phyloP scores from a whole-genome alignment of 345 rosid genomes.

The Conringia planisiliqua region DNA sequence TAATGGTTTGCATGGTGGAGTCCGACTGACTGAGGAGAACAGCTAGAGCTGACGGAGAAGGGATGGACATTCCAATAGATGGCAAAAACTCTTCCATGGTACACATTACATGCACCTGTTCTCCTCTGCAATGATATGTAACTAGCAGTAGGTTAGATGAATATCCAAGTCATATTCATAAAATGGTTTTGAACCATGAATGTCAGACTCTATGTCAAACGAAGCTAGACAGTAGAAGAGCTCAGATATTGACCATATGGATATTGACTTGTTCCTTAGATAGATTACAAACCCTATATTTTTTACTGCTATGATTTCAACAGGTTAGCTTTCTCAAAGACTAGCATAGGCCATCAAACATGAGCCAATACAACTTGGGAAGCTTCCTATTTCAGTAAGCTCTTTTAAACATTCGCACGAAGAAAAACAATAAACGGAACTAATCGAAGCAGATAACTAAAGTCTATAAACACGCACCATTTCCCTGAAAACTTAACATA shows the following conservation, averaged over 20 bases:
- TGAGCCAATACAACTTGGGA: not conserved
- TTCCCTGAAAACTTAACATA: not conserved
- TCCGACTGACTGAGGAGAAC: constrained; percentile 64
- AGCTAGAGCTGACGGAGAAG: constrained; percentile 72
- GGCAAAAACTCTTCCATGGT: constrained; percentile 87
- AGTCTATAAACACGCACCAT: not conserved
- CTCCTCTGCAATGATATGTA: constrained; percentile 60
- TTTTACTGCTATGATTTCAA: not conserved
- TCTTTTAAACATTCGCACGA: constrained; percentile 5
- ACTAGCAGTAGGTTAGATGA: constrained; percentile 27
- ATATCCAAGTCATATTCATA: constrained; percentile 6
- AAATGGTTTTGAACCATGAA: constrained; percentile 1
- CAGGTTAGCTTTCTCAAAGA: constrained; percentile 7
- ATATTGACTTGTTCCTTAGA: not conserved
- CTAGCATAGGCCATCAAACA: constrained; percentile 1
- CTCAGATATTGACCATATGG: not conserved
- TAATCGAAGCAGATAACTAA: constrained; percentile 4
- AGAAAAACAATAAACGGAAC: not conserved
- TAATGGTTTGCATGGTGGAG: constrained; percentile 75
- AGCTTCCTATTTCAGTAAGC: constrained; percentile 14
- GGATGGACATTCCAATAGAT: constrained; percentile 72
- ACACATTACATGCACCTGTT: constrained; percentile 82
- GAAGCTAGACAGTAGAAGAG: not conserved
- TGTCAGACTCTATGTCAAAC: not conserved
- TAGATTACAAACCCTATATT: not conserved